phyloP scores from a whole-genome alignment of 371 early-diverging fungal genomes.

The Lichtheimia corymbifera region DNA sequence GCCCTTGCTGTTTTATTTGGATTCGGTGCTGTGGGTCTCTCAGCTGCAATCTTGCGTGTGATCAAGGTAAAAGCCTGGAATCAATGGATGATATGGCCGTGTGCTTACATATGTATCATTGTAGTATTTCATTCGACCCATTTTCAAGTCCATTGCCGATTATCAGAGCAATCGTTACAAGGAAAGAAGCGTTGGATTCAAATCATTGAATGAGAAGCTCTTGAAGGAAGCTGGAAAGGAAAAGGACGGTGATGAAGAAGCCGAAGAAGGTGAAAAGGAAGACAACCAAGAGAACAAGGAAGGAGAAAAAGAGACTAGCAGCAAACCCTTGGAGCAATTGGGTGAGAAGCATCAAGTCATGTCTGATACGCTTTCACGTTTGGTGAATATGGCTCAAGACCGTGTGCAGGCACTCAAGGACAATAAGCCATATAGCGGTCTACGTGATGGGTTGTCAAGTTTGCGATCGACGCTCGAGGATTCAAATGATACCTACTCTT shows the following conservation, averaged over 20 bases:
- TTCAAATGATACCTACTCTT: constrained; percentile 14
- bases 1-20: constrained; percentile 40
- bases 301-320: too few species aligned
- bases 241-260: not conserved
- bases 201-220: constrained; percentile 10
- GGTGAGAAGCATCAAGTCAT: constrained; percentile 9
- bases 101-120: not conserved
- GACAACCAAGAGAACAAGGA: not conserved
- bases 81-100: not conserved
- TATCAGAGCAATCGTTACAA: constrained; percentile 23
- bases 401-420: constrained; percentile 3
- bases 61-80: constrained; percentile 36
- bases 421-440: constrained; percentile 11
- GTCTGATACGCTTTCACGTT: constrained; percentile 3
- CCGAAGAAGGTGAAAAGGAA: not conserved
- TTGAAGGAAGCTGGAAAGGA: constrained; percentile 1
- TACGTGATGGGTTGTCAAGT: constrained; percentile 11
- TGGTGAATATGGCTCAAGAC: constrained; percentile 3
- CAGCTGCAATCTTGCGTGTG: constrained; percentile 38
- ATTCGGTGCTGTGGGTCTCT: constrained; percentile 39
- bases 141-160: constrained; percentile 14
- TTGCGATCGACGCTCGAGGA: constrained; percentile 9
- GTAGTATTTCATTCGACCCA: constrained; percentile 19
- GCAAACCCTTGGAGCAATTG: not conserved
- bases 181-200: constrained; percentile 4